A percentile compares a stretch with the other conserved stretches of the same genome.
Conservation (phyloP, 1,284 basidiomycete genomes). For the Rhodotorula sp. region DNA sequence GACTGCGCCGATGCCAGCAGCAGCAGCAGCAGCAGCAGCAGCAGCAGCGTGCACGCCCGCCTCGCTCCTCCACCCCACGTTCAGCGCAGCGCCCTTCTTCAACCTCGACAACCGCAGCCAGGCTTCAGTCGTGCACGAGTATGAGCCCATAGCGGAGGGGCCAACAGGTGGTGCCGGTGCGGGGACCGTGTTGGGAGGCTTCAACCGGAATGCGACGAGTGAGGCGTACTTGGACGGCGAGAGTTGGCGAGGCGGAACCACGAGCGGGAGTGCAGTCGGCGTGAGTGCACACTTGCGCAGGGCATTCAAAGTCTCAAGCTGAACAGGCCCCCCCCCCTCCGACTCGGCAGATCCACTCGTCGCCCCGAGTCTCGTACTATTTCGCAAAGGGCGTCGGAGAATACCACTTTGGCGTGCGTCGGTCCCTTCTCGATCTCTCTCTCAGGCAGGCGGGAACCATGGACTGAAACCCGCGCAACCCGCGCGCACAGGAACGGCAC, state of each 20-base stretch:
- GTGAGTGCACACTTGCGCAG: slow-evolving; percentile 7
- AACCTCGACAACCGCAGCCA: not conserved
- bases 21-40: not conserved
- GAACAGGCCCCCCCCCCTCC: no score
- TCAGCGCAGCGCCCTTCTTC: slow-evolving; percentile 21
- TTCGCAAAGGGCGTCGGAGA: slow-evolving; percentile 90
- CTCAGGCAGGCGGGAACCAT: no score
- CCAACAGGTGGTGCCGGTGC: not conserved
- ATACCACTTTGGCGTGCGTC: slow-evolving; percentile 86
- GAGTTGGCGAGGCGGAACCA: slow-evolving; percentile 24
- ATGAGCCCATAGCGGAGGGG: not conserved
- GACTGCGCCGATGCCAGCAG: no score
- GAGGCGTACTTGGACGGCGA: slow-evolving; percentile 11
- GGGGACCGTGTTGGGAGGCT: not conserved
- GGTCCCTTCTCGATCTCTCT: no score
- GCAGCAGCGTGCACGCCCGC: not conserved
- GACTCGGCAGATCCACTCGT: slow-evolving; percentile 40
- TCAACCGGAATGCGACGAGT: not conserved
- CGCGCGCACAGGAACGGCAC: slow-evolving; percentile 71
- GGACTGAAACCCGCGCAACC: not conserved
- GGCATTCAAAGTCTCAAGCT: no score
- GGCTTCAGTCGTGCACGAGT: not conserved
- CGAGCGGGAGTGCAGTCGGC: slow-evolving; percentile 18
- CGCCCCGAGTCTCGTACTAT: slow-evolving; percentile 77
- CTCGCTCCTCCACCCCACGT: slow-evolving; percentile 15